phyloP scores from a whole-genome alignment of 371 early-diverging fungal genomes.

The Thermomucor indicae-seudaticae region DNA sequence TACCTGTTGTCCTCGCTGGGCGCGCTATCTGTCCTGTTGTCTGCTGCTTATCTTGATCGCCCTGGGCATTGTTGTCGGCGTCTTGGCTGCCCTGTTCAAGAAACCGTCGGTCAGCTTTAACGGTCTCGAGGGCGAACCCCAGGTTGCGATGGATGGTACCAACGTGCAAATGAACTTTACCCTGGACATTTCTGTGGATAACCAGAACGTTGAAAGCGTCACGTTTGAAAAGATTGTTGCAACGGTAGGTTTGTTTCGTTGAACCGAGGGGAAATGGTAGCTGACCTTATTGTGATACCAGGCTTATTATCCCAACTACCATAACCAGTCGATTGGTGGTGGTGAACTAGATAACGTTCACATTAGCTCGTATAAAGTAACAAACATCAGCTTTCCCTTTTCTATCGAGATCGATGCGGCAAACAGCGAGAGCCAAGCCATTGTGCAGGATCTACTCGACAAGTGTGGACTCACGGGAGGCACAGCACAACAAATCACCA shows the following conservation, averaged over 20 bases:
- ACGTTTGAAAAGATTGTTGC: constrained; percentile 53
- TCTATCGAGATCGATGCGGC: constrained; percentile 24
- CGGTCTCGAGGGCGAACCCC: constrained; percentile 28
- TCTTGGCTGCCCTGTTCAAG: constrained; percentile 38
- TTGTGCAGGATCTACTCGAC: constrained; percentile 35
- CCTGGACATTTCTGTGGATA: constrained; percentile 42
- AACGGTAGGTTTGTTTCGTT: constrained; percentile 29
- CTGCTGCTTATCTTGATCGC: constrained; percentile 28
- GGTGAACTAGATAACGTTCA: constrained; percentile 42
- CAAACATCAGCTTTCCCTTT: constrained; percentile 46
- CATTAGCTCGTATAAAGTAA: constrained; percentile 39
- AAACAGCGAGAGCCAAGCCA: constrained; percentile 20
- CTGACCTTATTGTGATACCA: constrained; percentile 3
- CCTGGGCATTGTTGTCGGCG: constrained; percentile 33
- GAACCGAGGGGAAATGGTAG: not conserved
- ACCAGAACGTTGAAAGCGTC: constrained; percentile 54
- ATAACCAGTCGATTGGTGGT: constrained; percentile 38
- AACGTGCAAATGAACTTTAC: constrained; percentile 22
- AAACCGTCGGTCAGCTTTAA: constrained; percentile 28
- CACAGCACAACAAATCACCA: constrained; percentile 16
- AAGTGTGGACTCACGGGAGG: constrained; percentile 42
- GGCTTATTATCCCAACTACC: constrained; percentile 49
- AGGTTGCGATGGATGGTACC: constrained; percentile 16
- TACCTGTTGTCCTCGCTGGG: constrained; percentile 43
- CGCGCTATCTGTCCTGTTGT: constrained; percentile 31